phyloP scores from a whole-genome alignment of 2,329 filamentous ascomycete species.

The Hymenoscyphus repandus region DNA sequence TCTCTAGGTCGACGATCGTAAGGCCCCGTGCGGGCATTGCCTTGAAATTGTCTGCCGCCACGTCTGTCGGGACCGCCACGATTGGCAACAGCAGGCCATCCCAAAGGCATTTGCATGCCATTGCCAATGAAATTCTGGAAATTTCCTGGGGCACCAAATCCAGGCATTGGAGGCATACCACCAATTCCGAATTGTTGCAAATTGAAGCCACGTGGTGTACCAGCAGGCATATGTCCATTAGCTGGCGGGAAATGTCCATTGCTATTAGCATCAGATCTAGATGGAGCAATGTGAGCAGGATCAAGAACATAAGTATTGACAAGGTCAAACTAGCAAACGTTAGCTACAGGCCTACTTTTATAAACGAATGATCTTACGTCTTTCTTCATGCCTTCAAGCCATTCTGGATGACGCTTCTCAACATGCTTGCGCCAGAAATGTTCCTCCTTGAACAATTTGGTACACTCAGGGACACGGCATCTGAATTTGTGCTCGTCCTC shows the following conservation, averaged over 20 bases:
- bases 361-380: conserved; percentile 58
- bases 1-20: conserved; percentile 65
- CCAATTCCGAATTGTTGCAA: conserved; percentile 65
- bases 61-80: conserved; percentile 66
- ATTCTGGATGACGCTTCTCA: conserved; percentile 90
- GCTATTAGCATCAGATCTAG: conserved; percentile 86
- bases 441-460: conserved; percentile 94
- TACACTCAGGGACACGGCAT: conserved; percentile 93
- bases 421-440: conserved; percentile 98
- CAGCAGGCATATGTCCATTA: conserved; percentile 68
- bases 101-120: conserved; percentile 36
- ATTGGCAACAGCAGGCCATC: conserved; percentile 44
- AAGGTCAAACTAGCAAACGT: conserved; percentile 63
- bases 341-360: conserved; percentile 26
- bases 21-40: conserved; percentile 59
- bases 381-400: conserved; percentile 71
- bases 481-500: conserved; percentile 97
- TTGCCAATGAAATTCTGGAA: conserved; percentile 51
- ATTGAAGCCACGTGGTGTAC: conserved; percentile 89
- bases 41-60: conserved; percentile 57
- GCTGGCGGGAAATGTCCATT: conserved; percentile 90
- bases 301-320: conserved; percentile 95
- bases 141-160: conserved; percentile 46
- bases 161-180: conserved; percentile 51
- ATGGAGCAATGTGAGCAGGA: conserved; percentile 89